Conservation (phyloP, 2,329 filamentous ascomycete genomes). For the Lachnellula arida region DNA sequence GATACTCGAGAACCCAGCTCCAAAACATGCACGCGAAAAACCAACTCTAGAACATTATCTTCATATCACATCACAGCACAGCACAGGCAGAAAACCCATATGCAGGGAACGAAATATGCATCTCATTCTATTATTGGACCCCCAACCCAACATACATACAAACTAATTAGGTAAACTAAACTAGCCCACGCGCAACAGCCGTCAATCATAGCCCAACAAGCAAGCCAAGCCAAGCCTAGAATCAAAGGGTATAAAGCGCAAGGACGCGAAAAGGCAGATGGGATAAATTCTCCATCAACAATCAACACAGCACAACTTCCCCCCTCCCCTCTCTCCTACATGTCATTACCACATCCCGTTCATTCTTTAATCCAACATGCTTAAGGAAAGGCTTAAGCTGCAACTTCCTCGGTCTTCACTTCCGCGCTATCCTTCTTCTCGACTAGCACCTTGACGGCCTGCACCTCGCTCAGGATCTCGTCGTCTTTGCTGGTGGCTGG, state of each 20-base stretch:
- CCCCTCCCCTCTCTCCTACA: neutral
- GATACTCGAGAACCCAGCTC: too few species aligned
- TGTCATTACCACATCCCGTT: neutral
- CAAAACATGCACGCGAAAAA: too few species aligned
- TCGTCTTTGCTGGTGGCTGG: conserved; percentile 3
- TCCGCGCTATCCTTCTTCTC: conserved; percentile 9
- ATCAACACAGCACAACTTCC: neutral
- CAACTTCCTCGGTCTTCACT: conserved; percentile 12
- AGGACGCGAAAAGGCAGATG: neutral
- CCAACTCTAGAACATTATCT: too few species aligned
- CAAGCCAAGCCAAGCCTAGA: neutral
- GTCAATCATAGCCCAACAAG: conserved; percentile 1
- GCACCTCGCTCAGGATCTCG: conserved; percentile 14
- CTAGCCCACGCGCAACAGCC: neutral
- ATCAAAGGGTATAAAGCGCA: conserved; percentile 12
- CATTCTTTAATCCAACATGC: too few species aligned
- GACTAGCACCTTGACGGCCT: conserved; percentile 8
- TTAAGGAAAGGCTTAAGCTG: conserved; percentile 8
- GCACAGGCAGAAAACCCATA: too few species aligned
- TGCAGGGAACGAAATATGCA: too few species aligned
- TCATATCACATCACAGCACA: too few species aligned
- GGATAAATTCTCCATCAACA: neutral
- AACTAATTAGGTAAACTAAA: too few species aligned
- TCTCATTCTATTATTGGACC: too few species aligned
- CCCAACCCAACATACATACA: too few species aligned